Percentiles rank a stretch among this genome's conserved stretches.
These are phyloP conservation scores for Powellomyces hirtus DNA, from an alignment of 192 early-diverging fungal species.

Conservation along the genomic window DNA sequence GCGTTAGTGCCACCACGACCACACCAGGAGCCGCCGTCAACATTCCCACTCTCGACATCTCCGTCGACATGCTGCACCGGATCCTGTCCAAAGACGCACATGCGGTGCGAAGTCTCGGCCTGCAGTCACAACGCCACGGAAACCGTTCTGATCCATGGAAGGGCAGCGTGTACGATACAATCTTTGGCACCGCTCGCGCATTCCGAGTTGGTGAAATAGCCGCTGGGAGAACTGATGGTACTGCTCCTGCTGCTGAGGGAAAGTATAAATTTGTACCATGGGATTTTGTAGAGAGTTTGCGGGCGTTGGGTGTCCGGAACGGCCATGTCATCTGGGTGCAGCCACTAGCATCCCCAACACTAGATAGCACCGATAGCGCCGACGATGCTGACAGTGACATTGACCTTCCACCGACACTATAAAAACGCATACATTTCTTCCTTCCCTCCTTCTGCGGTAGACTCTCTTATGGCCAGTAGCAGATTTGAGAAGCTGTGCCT, in stretches of 20 bases:
- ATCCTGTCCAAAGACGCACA: conserved; percentile 33
- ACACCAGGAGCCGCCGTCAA: conserved; percentile 5
- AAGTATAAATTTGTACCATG: conserved; percentile 30
- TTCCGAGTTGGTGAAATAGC: conserved; percentile 22
- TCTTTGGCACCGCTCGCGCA: conserved; percentile 21
- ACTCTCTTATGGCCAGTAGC: no score
- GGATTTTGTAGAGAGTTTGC: conserved; percentile 36
- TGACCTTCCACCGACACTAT: neutral
- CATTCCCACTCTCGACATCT: conserved; percentile 36
- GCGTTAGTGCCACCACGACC: neutral
- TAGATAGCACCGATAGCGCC: neutral
- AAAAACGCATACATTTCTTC: no score
- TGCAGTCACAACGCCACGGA: neutral
- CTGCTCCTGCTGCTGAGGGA: neutral
- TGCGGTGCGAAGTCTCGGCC: conserved; percentile 19
- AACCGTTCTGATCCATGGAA: neutral
- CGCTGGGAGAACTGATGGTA: neutral
- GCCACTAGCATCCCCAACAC: neutral
- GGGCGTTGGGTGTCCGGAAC: conserved; percentile 29
- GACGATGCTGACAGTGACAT: neutral
- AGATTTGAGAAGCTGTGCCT: no score
- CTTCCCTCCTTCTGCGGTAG: no score
- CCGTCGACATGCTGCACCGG: conserved; percentile 43
- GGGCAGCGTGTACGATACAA: conserved; percentile 30
- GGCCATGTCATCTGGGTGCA: conserved; percentile 35